These are phyloP conservation scores for Aspergillus hortae DNA, from an alignment of 2,329 filamentous ascomycete species.

Conservation along the genomic window DNA sequence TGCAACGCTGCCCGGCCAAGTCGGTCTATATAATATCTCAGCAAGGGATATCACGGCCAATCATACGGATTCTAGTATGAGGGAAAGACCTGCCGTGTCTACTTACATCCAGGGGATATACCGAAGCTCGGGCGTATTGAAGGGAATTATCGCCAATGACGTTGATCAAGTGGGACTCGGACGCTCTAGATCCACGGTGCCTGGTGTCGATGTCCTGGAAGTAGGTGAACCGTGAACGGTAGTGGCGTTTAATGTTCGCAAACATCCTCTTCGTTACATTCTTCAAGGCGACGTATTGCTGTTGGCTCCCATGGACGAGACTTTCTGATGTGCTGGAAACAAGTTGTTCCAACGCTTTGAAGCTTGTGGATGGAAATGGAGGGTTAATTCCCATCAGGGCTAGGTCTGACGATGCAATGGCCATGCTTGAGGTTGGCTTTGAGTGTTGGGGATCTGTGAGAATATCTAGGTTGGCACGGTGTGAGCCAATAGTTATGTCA, in stretches of 20 bases:
- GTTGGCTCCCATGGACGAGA: background rate
- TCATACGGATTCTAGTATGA: too few species aligned
- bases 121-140: too few species aligned
- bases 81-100: too few species aligned
- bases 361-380: background rate
- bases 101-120: too few species aligned
- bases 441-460: background rate
- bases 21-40: too few species aligned
- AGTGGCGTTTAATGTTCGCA: background rate
- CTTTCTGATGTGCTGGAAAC: background rate
- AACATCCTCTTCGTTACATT: background rate
- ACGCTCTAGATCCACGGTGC: too few species aligned
- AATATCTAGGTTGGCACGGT: too few species aligned
- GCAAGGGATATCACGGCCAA: too few species aligned
- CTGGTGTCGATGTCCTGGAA: constrained; percentile 3
- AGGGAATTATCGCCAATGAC: too few species aligned
- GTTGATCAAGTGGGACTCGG: too few species aligned
- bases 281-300: background rate
- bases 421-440: background rate
- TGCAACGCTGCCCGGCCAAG: too few species aligned
- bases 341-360: background rate
- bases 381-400: background rate
- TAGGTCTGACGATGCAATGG: background rate
- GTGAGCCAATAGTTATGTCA: too few species aligned
- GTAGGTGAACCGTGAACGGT: constrained; percentile 1